Conservation (phyloP, 164 flowering plant genomes). For the Houttuynia cordata region DNA sequence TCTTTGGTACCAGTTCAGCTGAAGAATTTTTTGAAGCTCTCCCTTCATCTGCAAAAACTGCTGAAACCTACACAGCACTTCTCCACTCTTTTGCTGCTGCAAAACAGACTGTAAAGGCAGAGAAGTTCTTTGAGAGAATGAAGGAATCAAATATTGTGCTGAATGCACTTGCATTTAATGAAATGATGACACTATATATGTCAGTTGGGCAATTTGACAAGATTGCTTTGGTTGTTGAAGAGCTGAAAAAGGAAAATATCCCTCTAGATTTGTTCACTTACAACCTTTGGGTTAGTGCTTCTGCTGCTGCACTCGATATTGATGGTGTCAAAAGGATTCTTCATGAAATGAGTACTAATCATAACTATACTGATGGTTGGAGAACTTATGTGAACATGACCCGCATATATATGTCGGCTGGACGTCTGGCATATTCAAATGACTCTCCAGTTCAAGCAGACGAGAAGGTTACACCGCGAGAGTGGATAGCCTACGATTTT, state of each 20-base stretch:
- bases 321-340: constrained; percentile 48
- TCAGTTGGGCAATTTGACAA: constrained; percentile 77
- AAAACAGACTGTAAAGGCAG: constrained; percentile 58
- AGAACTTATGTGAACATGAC: constrained; percentile 43
- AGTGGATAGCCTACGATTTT: constrained; percentile 86
- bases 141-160: constrained; percentile 37
- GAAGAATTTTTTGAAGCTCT: constrained; percentile 77
- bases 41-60: constrained; percentile 47
- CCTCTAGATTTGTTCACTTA: constrained; percentile 74
- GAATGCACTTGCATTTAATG: constrained; percentile 65
- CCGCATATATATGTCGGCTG: constrained; percentile 39
- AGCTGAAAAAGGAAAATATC: constrained; percentile 42
- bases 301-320: constrained; percentile 59
- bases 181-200: constrained; percentile 89
- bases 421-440: constrained; percentile 35
- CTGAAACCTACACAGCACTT: constrained; percentile 83
- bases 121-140: constrained; percentile 44
- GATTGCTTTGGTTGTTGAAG: constrained; percentile 54
- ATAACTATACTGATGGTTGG: constrained; percentile 48
- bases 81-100: constrained; percentile 76
- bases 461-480: constrained; percentile 51
- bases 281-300: constrained; percentile 81
- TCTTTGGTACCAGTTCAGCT: constrained; percentile 77
- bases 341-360: constrained; percentile 46
- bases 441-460: constrained; percentile 46